Evolutionary conservation across 2,329 filamentous ascomycete species (phyloP), one percentile per base, ranked within the genome.

Genomic region (Colletotrichum coccodes): DNA sequence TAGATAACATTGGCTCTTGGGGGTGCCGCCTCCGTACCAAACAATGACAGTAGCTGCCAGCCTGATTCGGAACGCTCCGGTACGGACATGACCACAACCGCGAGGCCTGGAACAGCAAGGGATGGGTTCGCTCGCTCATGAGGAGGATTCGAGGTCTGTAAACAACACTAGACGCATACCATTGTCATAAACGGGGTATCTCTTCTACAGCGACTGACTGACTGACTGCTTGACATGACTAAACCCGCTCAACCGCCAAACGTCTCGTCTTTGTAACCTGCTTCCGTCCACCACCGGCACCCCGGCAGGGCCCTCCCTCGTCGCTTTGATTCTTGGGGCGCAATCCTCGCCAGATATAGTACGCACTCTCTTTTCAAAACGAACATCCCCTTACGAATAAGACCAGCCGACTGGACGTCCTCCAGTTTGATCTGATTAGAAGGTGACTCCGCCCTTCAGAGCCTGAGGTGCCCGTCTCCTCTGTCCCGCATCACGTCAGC

Each of bases 101-200:
- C n/a, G n/a, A n/a, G n/a, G n/a, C n/a, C n/a, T n/a, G n/a, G n/a
- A n/a, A n/a, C n/a, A n/a, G n/a, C n/a, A n/a, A n/a, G n/a, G n/a
- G n/a, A n/a, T n/a, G n/a, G n/a, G n/a, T n/a, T n/a, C n/a, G n/a
- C n/a, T n/a, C n/a, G n/a, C n/a, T n/a, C n/a, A n/a, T n/a, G n/a
- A n/a, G n/a, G n/a, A n/a, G n/a, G n/a, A n/a, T n/a, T 52, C 12
- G 18, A n/a, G n/a, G 11, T 23, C 6, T 18, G 3, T 59, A 40
- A 26, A 16, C 28, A 49, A 54, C 49, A 56, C 26, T 32, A 60
- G 65, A 62, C n/a, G 64, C 44, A 46, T 58, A 68, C 49, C 49
- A 49, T 68, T 58, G 54, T 72, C 71, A 71, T 70, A 64, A 76
- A 75, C 76, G 75, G 80, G 80, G 81, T 82, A 82, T 82, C 80